Percentiles rank a stretch among this genome's conserved stretches.
phyloP scores from a whole-genome alignment of 2,329 filamentous ascomycete genomes.

The Rutstroemia sp. region DNA sequence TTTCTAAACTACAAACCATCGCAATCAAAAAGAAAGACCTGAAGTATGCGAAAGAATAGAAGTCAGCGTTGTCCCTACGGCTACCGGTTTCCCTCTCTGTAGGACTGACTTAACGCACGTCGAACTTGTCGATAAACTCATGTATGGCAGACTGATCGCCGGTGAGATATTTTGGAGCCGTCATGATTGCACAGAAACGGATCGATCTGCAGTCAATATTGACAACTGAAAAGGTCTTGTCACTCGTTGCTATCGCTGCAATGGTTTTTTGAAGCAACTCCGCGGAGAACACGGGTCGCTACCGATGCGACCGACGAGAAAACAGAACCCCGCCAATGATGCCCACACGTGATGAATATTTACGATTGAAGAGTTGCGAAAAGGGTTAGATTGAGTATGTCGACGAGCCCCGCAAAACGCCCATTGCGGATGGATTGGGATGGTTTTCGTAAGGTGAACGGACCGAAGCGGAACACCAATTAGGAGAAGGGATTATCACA shows the following conservation, averaged over 20 bases:
- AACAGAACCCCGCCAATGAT: background rate
- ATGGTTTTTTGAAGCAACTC: background rate
- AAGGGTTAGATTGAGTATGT: constrained; percentile 1
- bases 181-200: background rate
- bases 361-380: background rate
- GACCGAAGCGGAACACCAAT: background rate
- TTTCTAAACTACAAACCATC: constrained; percentile 58
- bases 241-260: background rate
- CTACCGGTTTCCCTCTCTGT: constrained; percentile 1
- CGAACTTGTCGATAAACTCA: constrained; percentile 82
- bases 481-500: background rate
- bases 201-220: background rate
- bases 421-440: background rate
- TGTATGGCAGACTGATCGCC: constrained; percentile 71
- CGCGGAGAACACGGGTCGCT: background rate
- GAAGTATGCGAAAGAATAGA: constrained; percentile 12
- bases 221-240: background rate
- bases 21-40: constrained; percentile 94
- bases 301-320: background rate
- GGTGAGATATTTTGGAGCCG: constrained; percentile 57
- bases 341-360: background rate
- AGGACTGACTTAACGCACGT: constrained; percentile 55
- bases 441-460: background rate
- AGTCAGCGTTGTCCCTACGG: constrained; percentile 13
- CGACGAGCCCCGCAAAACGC: background rate